These are phyloP conservation scores for Colletotrichum orbiculare DNA, from an alignment of 2,329 filamentous ascomycete genomes.

Conservation along the genomic window DNA sequence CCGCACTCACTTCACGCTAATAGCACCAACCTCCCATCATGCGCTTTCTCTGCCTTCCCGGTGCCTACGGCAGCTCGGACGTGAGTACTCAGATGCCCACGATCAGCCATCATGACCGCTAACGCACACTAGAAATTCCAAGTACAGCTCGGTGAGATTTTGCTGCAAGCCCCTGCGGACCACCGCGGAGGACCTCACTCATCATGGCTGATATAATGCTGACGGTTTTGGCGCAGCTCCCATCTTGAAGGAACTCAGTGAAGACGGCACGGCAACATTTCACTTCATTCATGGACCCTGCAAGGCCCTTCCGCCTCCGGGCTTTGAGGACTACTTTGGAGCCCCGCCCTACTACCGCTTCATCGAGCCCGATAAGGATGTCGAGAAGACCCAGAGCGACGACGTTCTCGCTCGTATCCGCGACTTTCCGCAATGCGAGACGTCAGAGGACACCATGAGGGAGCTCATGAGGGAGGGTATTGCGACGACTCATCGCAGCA, in stretches of 20 bases:
- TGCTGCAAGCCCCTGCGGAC: constrained; percentile 5
- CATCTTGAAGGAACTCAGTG: constrained; percentile 59
- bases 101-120: constrained; percentile 25
- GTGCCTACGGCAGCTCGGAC: constrained; percentile 67
- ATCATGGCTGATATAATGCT: constrained; percentile 24
- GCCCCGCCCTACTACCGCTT: constrained; percentile 66
- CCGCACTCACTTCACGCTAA: constrained; percentile 13
- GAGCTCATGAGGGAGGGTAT: constrained; percentile 56
- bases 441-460: constrained; percentile 66
- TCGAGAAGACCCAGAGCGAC: constrained; percentile 54
- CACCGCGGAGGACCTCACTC: constrained; percentile 19
- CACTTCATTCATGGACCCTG: constrained; percentile 64
- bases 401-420: constrained; percentile 63
- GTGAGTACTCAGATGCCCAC: constrained; percentile 48
- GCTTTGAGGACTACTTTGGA: constrained; percentile 69
- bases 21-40: constrained; percentile 41
- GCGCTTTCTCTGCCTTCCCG: constrained; percentile 68
- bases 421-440: constrained; percentile 63
- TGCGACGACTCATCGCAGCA: constrained; percentile 51
- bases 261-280: constrained; percentile 59
- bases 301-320: constrained; percentile 60
- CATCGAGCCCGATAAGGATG: constrained; percentile 60
- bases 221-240: constrained; percentile 52
- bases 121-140: constrained; percentile 60
- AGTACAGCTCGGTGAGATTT: constrained; percentile 59